A percentile compares a stretch with the other conserved stretches of the same genome.
Conservation (phyloP, 1,284 basidiomycete genomes). For the Tetrapyrgos nigripes region DNA sequence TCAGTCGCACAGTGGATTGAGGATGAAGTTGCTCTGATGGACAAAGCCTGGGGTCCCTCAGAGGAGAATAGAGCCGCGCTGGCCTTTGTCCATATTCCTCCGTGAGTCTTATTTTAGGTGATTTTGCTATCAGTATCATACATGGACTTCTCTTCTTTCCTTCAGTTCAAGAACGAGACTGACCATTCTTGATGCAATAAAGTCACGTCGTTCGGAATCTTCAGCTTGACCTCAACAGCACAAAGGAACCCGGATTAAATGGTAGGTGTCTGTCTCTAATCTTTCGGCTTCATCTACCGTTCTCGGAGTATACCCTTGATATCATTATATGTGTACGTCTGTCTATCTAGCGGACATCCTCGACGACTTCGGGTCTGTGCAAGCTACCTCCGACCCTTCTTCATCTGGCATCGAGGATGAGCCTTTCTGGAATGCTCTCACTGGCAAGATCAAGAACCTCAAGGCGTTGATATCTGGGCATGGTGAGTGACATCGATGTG, state of each 20-base stretch:
- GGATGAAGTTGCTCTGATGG: conserved; percentile 56
- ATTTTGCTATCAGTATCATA: not conserved
- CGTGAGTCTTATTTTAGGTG: conserved; percentile 39
- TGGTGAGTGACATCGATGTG: conserved; percentile 42
- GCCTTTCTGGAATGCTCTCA: conserved; percentile 68
- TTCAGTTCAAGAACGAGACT: conserved; percentile 1
- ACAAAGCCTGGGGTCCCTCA: conserved; percentile 61
- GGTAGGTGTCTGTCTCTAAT: conserved; percentile 41
- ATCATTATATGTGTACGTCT: not conserved
- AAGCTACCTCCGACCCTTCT: conserved; percentile 48
- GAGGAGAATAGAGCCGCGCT: conserved; percentile 56
- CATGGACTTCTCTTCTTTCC: not conserved
- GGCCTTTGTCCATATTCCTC: conserved; percentile 76
- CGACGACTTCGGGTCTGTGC: conserved; percentile 61
- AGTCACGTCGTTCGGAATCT: conserved; percentile 61
- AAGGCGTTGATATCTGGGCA: conserved; percentile 72
- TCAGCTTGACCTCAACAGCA: conserved; percentile 54
- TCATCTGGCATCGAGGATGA: conserved; percentile 49
- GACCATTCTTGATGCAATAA: not conserved
- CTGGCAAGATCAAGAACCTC: conserved; percentile 64
- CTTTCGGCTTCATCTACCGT: not conserved
- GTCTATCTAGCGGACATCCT: conserved; percentile 56
- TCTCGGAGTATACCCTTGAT: too few species aligned
- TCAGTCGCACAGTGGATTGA: conserved; percentile 67
- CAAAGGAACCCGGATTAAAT: conserved; percentile 64